Evolutionary conservation across 2,329 filamentous ascomycete species (phyloP), one percentile per base, ranked within the genome.

Genomic region (Fusarium lyarnte): DNA sequence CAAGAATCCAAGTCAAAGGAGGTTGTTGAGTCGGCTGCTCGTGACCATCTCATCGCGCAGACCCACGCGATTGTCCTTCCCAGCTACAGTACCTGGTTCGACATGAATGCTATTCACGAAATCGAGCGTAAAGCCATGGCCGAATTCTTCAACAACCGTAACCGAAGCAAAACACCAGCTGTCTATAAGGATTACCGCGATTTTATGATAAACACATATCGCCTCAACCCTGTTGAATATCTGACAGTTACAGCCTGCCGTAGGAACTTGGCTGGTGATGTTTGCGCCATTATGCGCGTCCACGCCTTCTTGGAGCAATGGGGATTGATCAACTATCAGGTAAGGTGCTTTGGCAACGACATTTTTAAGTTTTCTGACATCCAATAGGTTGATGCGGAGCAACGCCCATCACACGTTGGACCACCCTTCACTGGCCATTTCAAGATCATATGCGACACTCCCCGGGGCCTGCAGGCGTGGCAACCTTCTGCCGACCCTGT

Each of bases 191-290:
- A 99, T 80, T 99, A 99, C 83, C 92, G 96, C 76, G 96, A 99
- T 80, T 99, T 99, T 80, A 99, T 99, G 96, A 94, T 99, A 85
- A 99, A 99, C 85, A 98, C 96, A 19, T 99, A 99, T 83, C 92
- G 96, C 41, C 86, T 99, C 63, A 99, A 98, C 80, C 96, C 96
- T 9, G 89, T 94, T 59, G 96, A 99, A 82, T 99, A 99, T 79
- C 87, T 99, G 61, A 99, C 96, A 9, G 95, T 99, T 60, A 99
- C 96, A 16, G 96, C 96, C 55, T 99, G 96, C 81, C 89, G 96
- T 72, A 90, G 96, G 75, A 99, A 99, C 81, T 84, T 99, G 79
- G 96, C 96, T 27, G 96, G 96, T 73, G 96, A 99, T 82, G 96
- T 99, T 36, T 99, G 96, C 84, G 95, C 96, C 42, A 99, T 99